A percentile compares a stretch with the other conserved stretches of the same genome.
These are phyloP conservation scores for Anthracocystis walkeri DNA, from an alignment of 1,284 basidiomycete genomes.

Conservation along the genomic window DNA sequence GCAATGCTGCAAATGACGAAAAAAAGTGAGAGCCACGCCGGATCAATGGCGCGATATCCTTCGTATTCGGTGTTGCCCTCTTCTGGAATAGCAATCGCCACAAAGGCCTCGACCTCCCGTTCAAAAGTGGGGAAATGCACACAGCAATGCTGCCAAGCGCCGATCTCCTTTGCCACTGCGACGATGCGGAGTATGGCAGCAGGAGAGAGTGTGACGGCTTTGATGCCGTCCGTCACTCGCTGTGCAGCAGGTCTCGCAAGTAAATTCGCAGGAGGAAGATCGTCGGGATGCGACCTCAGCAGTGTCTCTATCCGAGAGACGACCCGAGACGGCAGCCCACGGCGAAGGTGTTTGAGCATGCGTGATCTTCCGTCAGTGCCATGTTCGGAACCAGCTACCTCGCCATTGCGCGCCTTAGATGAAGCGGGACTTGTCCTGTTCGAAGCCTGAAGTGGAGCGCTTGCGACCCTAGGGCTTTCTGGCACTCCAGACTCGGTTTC, in stretches of 20 bases:
- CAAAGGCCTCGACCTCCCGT: constrained; percentile 40
- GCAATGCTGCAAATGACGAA: constrained; percentile 53
- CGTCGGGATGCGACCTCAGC: constrained; percentile 26
- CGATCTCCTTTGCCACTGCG: constrained; percentile 44
- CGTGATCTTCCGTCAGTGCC: constrained; percentile 19
- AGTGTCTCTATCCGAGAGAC: constrained; percentile 29
- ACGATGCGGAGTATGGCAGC: constrained; percentile 31
- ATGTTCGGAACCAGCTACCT: neutral
- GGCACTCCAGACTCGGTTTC: constrained; percentile 17
- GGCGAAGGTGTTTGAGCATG: constrained; percentile 47
- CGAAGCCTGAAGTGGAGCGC: neutral
- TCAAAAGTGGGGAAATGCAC: constrained; percentile 54
- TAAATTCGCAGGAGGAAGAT: constrained; percentile 39
- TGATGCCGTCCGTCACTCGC: constrained; percentile 33
- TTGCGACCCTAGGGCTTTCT: neutral
- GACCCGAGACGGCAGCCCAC: constrained; percentile 26
- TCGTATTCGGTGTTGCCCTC: constrained; percentile 16
- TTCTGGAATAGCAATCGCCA: constrained; percentile 25
- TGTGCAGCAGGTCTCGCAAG: constrained; percentile 30
- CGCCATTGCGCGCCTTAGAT: constrained; percentile 1
- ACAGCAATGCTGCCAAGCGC: constrained; percentile 56
- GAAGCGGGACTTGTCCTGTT: constrained; percentile 5
- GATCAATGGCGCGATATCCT: constrained; percentile 42
- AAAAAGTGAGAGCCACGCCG: constrained; percentile 51
- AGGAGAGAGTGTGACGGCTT: constrained; percentile 18